Evolutionary conservation across 2,329 filamentous ascomycete species (phyloP).

Genomic region (Immersiporthe knoxdaviesiana): DNA sequence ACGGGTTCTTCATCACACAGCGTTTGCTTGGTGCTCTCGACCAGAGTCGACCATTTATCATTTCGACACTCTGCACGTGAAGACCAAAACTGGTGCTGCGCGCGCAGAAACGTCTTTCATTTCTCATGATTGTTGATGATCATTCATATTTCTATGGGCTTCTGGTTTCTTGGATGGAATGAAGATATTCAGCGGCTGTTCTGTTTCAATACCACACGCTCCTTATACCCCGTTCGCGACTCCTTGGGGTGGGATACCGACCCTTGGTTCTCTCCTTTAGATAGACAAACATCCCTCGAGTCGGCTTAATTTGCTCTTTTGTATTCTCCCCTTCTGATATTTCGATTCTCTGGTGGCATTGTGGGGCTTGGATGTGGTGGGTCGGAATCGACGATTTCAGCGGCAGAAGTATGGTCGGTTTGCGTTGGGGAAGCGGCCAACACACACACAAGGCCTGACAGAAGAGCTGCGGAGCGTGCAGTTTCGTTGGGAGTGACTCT

Average conservation of each 20-base stretch:
- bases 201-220: slow-evolving; percentile 29
- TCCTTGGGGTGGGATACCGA: slow-evolving; percentile 22
- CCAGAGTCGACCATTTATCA: slow-evolving; percentile 15
- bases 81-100: neutral
- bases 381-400: neutral
- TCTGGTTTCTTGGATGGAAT: slow-evolving; percentile 14
- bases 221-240: slow-evolving; percentile 26
- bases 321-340: neutral
- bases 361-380: neutral
- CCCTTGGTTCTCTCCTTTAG: slow-evolving; percentile 24
- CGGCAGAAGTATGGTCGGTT: neutral
- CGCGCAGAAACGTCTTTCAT: slow-evolving; percentile 16
- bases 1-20: neutral
- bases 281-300: slow-evolving; percentile 23
- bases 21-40: neutral
- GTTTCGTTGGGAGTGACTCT: neutral
- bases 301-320: neutral
- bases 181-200: slow-evolving; percentile 16
- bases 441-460: neutral
- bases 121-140: slow-evolving; percentile 28
- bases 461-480: neutral
- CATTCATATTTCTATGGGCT: slow-evolving; percentile 1
- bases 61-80: slow-evolving; percentile 12
- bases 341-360: slow-evolving; percentile 13
- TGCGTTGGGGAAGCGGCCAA: neutral